A percentile compares a stretch with the other conserved stretches of the same genome.
phyloP scores from a whole-genome alignment of 352 stramenopile genomes.

The Pythium scleroteichum region DNA sequence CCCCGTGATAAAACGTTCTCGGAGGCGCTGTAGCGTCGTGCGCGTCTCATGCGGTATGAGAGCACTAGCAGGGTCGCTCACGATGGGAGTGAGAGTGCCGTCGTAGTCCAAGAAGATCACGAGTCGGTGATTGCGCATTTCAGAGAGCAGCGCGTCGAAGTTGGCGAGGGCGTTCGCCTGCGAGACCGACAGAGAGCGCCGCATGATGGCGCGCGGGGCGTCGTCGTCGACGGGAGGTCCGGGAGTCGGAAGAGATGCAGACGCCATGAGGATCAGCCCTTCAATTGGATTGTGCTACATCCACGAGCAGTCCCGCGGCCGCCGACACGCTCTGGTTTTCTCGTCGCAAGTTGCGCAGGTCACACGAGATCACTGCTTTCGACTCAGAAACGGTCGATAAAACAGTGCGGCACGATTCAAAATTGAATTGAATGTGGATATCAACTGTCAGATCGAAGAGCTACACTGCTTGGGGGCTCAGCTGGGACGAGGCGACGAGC shows the following conservation, averaged over 20 bases:
- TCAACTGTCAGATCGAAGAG: slow-evolving; percentile 18
- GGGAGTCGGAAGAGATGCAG: background rate
- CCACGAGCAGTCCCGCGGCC: background rate
- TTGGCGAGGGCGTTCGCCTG: slow-evolving; percentile 76
- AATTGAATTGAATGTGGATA: slow-evolving; percentile 23
- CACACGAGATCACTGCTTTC: too few relatives aligned
- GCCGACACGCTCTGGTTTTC: slow-evolving; percentile 7
- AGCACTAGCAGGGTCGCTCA: slow-evolving; percentile 82
- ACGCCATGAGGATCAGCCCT: background rate
- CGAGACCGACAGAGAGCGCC: slow-evolving; percentile 58
- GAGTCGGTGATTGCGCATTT: slow-evolving; percentile 58
- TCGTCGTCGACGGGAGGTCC: background rate
- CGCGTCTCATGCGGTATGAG: slow-evolving; percentile 67
- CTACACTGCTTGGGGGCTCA: too few relatives aligned
- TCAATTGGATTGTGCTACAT: slow-evolving; percentile 12
- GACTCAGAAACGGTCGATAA: slow-evolving; percentile 9
- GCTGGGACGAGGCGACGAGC: background rate
- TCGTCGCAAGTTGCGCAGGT: slow-evolving; percentile 1
- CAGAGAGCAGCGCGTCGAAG: slow-evolving; percentile 54
- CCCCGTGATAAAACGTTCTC: slow-evolving; percentile 79
- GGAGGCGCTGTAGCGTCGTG: slow-evolving; percentile 73
- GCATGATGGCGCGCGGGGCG: background rate
- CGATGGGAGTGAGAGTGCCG: slow-evolving; percentile 88
- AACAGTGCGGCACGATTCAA: slow-evolving; percentile 19
- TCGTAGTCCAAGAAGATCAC: slow-evolving; percentile 91